Evolutionary conservation across 805 yeast species (phyloP).

Genomic region (Barnettozyma siamensis): DNA sequence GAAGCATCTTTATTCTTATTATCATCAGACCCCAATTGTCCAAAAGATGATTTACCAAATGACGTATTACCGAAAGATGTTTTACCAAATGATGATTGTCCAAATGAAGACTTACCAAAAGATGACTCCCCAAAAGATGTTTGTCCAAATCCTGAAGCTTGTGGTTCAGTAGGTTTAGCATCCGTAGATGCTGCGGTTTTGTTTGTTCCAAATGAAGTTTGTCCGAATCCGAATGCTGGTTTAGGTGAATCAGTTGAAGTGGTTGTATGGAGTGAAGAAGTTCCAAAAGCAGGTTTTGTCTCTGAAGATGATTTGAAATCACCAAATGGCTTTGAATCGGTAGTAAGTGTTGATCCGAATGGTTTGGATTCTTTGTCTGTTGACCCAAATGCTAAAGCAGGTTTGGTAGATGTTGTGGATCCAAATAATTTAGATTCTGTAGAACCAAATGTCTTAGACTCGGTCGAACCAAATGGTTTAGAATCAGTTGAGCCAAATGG

Average conservation of each 20-base stretch:
- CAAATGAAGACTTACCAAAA: conserved; percentile 15
- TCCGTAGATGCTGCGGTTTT: not conserved
- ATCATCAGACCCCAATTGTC: not conserved
- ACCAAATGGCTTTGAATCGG: too few species aligned
- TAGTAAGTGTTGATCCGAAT: conserved; percentile 1
- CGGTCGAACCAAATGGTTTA: conserved; percentile 1
- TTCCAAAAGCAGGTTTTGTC: conserved; percentile 25
- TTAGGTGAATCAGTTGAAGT: not conserved
- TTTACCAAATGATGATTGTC: conserved; percentile 10
- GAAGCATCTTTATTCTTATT: conserved; percentile 5
- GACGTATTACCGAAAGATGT: not conserved
- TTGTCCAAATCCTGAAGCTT: conserved; percentile 19
- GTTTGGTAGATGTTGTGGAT: not conserved
- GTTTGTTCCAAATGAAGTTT: not conserved
- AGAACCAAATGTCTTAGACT: conserved; percentile 9
- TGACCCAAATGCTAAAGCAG: conserved; percentile 7
- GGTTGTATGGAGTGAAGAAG: conserved; percentile 13
- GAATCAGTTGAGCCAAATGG: conserved; percentile 5
- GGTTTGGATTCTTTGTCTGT: not conserved
- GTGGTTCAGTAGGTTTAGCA: not conserved
- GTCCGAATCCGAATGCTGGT: conserved; percentile 12
- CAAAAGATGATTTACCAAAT: not conserved
- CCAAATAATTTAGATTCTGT: not conserved
- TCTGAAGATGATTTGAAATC: too few species aligned
- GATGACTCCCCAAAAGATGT: conserved; percentile 5